These are phyloP conservation scores for Calonectria pauciramosa DNA, from an alignment of 2,329 filamentous ascomycete genomes.

Conservation along the genomic window DNA sequence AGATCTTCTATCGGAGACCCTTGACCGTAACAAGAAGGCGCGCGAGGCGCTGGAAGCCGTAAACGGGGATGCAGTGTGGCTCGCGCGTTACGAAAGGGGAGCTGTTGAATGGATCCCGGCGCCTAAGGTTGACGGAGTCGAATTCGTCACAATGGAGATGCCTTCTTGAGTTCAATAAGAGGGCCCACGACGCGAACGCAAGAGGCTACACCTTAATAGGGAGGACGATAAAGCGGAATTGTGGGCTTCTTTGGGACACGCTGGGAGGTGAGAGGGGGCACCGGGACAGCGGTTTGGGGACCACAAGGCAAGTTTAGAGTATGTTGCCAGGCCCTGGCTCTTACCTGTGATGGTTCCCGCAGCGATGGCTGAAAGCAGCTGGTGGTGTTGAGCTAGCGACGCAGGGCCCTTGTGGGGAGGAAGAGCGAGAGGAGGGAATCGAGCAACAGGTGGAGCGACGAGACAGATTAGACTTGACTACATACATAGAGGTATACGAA, in stretches of 20 bases:
- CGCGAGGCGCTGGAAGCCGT: slow-evolving; percentile 71
- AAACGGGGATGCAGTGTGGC: slow-evolving; percentile 85
- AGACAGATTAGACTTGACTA: slow-evolving; percentile 3
- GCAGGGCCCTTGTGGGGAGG: slow-evolving; percentile 1
- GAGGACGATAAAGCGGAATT: slow-evolving; percentile 23
- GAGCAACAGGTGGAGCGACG: slow-evolving; percentile 11
- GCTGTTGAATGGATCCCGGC: slow-evolving; percentile 51
- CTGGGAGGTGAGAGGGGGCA: not conserved
- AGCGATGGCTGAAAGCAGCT: slow-evolving; percentile 15
- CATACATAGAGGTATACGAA: not conserved
- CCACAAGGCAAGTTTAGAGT: slow-evolving; percentile 18
- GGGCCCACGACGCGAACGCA: slow-evolving; percentile 13
- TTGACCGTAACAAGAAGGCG: slow-evolving; percentile 63
- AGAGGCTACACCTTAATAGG: slow-evolving; percentile 25
- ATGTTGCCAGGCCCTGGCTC: not conserved
- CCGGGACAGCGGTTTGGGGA: slow-evolving; percentile 4
- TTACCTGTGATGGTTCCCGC: slow-evolving; percentile 23
- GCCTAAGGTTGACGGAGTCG: slow-evolving; percentile 59
- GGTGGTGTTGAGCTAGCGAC: slow-evolving; percentile 12
- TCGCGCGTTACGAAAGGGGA: slow-evolving; percentile 67
- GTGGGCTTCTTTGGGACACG: slow-evolving; percentile 4
- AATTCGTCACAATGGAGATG: slow-evolving; percentile 52
- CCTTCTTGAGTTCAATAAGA: slow-evolving; percentile 21
- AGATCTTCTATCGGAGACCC: slow-evolving; percentile 67
- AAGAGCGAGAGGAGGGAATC: not conserved